These are phyloP conservation scores for Mycosphaerella arachidis DNA, from an alignment of 2,329 filamentous ascomycete species.

Conservation along the genomic window DNA sequence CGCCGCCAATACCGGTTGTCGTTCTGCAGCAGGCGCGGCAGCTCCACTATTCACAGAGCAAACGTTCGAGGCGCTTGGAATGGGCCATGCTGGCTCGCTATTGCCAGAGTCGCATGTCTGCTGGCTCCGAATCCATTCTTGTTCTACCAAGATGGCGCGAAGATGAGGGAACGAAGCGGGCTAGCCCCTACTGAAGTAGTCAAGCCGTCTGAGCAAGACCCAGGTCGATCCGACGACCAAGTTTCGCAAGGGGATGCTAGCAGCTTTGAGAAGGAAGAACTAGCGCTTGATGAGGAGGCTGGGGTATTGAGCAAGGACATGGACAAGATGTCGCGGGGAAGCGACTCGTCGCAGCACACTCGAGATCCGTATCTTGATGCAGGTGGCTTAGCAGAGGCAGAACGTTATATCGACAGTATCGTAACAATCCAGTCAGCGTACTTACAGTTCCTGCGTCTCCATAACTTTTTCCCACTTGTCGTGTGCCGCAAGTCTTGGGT, in stretches of 20 bases:
- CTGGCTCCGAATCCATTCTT: constrained; percentile 32
- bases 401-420: constrained; percentile 1
- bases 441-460: not conserved
- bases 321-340: constrained; percentile 3
- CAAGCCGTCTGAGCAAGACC: not conserved
- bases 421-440: not conserved
- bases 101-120: constrained; percentile 41
- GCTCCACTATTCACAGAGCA: constrained; percentile 30
- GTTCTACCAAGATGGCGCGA: constrained; percentile 17
- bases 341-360: not conserved
- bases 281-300: constrained; percentile 6
- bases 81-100: constrained; percentile 35
- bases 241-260: not conserved
- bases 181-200: constrained; percentile 15
- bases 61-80: constrained; percentile 32
- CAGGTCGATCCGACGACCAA: not conserved
- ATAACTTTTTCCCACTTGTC: too few relatives aligned
- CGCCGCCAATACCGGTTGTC: constrained; percentile 29
- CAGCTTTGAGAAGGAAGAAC: constrained; percentile 7
- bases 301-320: constrained; percentile 1
- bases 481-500: too few relatives aligned
- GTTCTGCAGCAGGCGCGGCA: constrained; percentile 28
- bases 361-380: constrained; percentile 17
- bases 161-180: constrained; percentile 11
- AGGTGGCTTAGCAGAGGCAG: constrained; percentile 15